phyloP scores from a whole-genome alignment of 2,329 filamentous ascomycete genomes.

The Pseudogymnoascus sp. region DNA sequence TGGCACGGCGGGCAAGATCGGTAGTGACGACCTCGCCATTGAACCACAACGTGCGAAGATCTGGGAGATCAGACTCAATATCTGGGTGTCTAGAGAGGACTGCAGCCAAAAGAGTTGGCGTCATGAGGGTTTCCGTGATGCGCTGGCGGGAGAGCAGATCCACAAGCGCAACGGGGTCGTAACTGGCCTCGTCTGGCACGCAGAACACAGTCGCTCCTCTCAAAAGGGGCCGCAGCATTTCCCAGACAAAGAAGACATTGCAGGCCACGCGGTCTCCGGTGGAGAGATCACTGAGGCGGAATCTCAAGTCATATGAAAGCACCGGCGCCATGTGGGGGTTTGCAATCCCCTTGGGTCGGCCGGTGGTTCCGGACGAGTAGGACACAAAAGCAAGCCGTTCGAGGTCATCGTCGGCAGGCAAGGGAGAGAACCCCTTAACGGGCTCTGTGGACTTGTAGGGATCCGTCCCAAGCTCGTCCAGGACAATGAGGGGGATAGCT shows the following conservation, averaged over 20 bases:
- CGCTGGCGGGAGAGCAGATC: conserved; percentile 56
- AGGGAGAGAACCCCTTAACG: conserved; percentile 27
- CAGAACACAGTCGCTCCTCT: conserved; percentile 68
- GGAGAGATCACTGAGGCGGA: conserved; percentile 57
- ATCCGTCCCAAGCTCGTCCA: conserved; percentile 41
- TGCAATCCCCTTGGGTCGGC: conserved; percentile 51
- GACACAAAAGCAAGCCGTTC: conserved; percentile 72
- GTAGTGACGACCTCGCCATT: conserved; percentile 78
- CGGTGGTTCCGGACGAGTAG: conserved; percentile 43
- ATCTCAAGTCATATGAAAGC: conserved; percentile 64
- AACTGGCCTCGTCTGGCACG: conserved; percentile 67
- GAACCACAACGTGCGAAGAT: conserved; percentile 65
- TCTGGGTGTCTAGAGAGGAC: conserved; percentile 61
- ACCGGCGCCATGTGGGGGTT: conserved; percentile 70
- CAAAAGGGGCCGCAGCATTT: conserved; percentile 67
- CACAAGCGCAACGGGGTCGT: conserved; percentile 66
- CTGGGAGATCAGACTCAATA: conserved; percentile 52
- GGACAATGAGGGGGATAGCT: conserved; percentile 52
- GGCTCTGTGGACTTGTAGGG: conserved; percentile 33
- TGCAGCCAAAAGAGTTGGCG: conserved; percentile 67
- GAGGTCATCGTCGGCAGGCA: conserved; percentile 58
- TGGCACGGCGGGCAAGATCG: conserved; percentile 59
- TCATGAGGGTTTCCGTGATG: conserved; percentile 77
- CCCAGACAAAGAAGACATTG: conserved; percentile 84
- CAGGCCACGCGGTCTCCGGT: conserved; percentile 74